Evolutionary conservation across 2,329 filamentous ascomycete genomes (phyloP).

Genomic region (Colletotrichum lini): DNA sequence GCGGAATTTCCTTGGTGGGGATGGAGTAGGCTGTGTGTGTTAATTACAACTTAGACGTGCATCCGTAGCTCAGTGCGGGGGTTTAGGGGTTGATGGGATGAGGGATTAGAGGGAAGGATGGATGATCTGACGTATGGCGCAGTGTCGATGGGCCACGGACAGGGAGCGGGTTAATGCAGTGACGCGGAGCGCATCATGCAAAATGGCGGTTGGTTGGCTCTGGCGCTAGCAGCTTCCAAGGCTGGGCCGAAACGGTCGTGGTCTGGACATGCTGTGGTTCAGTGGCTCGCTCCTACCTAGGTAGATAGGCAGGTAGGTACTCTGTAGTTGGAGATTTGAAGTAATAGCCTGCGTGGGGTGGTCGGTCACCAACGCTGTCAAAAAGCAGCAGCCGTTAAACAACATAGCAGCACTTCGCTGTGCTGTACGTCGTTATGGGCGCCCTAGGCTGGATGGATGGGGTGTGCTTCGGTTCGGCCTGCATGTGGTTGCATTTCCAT

Average conservation of each 20-base stretch:
- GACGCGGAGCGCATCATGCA: conserved; percentile 35
- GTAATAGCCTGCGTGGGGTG: not conserved
- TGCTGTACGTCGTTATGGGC: conserved; percentile 1
- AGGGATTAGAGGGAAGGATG: conserved; percentile 2
- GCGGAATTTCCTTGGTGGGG: conserved; percentile 28
- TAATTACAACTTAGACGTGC: conserved; percentile 5
- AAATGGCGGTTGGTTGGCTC: conserved; percentile 16
- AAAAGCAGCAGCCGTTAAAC: not conserved
- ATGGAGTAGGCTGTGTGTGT: conserved; percentile 17
- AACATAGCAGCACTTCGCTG: conserved; percentile 11
- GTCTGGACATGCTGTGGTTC: conserved; percentile 28
- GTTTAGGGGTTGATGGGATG: conserved; percentile 7
- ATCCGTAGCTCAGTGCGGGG: conserved; percentile 7
- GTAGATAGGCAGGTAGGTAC: no score
- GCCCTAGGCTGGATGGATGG: conserved; percentile 3
- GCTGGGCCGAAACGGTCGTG: conserved; percentile 27
- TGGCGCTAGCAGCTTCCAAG: conserved; percentile 13
- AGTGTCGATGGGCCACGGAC: conserved; percentile 23
- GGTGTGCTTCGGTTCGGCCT: conserved; percentile 21
- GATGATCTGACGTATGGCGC: conserved; percentile 40
- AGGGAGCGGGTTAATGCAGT: conserved; percentile 35
- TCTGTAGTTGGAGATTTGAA: not conserved
- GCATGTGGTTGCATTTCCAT: conserved; percentile 28
- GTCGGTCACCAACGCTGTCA: not conserved
- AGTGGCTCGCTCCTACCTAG: conserved; percentile 3